A percentile compares a stretch with the other conserved stretches of the same genome.
phyloP scores from a whole-genome alignment of 176 grass and related monocot genomes.

The Hordeum marinum region DNA sequence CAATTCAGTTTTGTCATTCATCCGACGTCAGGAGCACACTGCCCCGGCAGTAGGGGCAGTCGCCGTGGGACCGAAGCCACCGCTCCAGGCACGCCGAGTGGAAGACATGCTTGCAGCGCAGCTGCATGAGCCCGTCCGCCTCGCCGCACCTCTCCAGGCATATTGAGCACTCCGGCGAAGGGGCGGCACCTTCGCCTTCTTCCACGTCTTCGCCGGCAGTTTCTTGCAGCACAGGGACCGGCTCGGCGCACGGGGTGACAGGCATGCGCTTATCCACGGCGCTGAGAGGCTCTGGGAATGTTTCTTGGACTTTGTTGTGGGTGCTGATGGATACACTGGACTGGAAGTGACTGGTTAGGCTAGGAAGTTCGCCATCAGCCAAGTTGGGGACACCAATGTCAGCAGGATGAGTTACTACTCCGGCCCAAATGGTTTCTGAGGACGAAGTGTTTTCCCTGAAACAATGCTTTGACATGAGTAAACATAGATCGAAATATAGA shows the following conservation, averaged over 20 bases:
- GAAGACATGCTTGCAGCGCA: conserved; percentile 64
- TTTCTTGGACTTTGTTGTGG: conserved; percentile 3
- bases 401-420: background rate
- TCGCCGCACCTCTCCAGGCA: conserved; percentile 53
- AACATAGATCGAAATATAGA: background rate
- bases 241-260: background rate
- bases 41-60: conserved; percentile 67
- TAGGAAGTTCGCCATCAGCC: conserved; percentile 1
- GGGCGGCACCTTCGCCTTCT: background rate
- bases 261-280: background rate
- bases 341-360: conserved; percentile 26
- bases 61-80: conserved; percentile 47
- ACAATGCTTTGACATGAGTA: background rate
- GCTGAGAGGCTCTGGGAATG: background rate
- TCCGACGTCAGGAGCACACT: conserved; percentile 26
- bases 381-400: background rate
- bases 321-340: background rate
- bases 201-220: background rate
- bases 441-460: conserved; percentile 33
- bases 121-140: conserved; percentile 30
- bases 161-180: conserved; percentile 53
- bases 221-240: background rate
- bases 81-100: conserved; percentile 52
- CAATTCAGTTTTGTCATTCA: background rate
- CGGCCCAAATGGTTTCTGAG: background rate